A percentile compares a stretch with the other conserved stretches of the same genome.
Evolutionary conservation across 495 filamentous ascomycete genomes (phyloP).

Genomic region (Lophiotrema nucula): DNA sequence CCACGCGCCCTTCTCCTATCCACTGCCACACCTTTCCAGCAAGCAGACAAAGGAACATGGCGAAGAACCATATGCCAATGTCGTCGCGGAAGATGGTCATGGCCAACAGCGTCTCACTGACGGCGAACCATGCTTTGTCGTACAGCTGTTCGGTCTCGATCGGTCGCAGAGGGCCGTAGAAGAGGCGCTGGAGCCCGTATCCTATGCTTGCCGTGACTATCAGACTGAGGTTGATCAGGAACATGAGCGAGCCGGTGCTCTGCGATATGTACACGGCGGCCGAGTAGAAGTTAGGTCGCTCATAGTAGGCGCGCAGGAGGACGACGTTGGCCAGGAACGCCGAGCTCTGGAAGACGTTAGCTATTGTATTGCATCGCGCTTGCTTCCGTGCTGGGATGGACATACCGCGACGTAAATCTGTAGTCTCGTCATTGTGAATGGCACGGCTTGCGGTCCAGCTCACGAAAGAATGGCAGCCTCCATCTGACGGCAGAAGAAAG

Average conservation of each 20-base stretch:
- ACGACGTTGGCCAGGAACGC: conserved; percentile 77
- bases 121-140: conserved; percentile 95
- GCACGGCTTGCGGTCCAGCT: not conserved
- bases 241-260: conserved; percentile 92
- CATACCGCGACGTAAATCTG: conserved; percentile 27
- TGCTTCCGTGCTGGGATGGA: not conserved
- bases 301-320: conserved; percentile 84
- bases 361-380: not conserved
- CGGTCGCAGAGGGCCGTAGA: conserved; percentile 86
- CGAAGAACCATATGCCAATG: conserved; percentile 85
- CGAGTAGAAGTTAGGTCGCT: conserved; percentile 95
- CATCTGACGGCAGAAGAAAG: conserved; percentile 4
- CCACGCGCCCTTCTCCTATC: conserved; percentile 93
- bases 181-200: conserved; percentile 82
- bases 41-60: conserved; percentile 93
- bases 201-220: conserved; percentile 72
- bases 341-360: conserved; percentile 56
- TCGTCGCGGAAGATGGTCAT: conserved; percentile 99
- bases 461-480: conserved; percentile 11
- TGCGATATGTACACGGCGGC: conserved; percentile 94
- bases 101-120: conserved; percentile 93
- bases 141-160: conserved; percentile 96
- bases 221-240: conserved; percentile 83
- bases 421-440: conserved; percentile 20
- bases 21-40: conserved; percentile 96